Base-by-base conservation (phyloP, 2,329 filamentous ascomycete species). In the Tricladium varicosporioides region DNA sequence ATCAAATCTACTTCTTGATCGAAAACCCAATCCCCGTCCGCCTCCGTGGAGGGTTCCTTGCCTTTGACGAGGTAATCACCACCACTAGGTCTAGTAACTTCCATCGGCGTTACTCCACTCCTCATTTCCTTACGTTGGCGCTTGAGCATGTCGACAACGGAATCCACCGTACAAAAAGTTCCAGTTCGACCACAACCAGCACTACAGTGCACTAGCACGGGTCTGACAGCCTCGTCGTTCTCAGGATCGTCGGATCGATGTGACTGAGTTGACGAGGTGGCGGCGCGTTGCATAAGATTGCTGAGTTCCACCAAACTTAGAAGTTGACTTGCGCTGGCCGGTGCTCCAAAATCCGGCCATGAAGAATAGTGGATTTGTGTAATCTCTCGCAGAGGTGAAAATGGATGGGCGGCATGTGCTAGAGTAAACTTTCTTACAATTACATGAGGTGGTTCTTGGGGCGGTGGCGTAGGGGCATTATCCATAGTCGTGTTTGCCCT, bases 311-410 rank as follows among this genome's bases (percentile, higher is more conserved):
- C 89, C 14, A 99, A 76, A 1, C 88, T 89, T 14, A 99, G 80
- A 1, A 99, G 80, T 67, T 97, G 92, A 5, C 85, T 84, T 1
- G 94, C 92, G 67, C 95, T 89, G 0, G 94, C 92, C 0, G 93
- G 93, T 0, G 92, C 88, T 16, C 94, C 94, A 72, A 97, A 97
- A 69, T 99, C 94, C 0, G 94, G 94, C 94, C 94, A 99, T n/a
- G 88, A 87, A 0, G 91, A 86, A 71, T 97, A 97, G 70, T 97
- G 92, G 13, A 99, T 77, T 65, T 99, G 94, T 0, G 92, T 97
- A 60, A 99, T 88, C 72, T 97, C 92, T 19, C 93, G 88, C 63
- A 96, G 88, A 0, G 91, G 89, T 16, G 85, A 84, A 68, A 96
- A 97, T 0, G 93, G 92, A 57, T 89, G 82, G 1, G 82, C 78